A percentile compares a stretch with the other conserved stretches of the same genome.
Evolutionary conservation across 1,139 yeast genomes (phyloP).

Genomic region (Blastobotrys illinoisensis): DNA sequence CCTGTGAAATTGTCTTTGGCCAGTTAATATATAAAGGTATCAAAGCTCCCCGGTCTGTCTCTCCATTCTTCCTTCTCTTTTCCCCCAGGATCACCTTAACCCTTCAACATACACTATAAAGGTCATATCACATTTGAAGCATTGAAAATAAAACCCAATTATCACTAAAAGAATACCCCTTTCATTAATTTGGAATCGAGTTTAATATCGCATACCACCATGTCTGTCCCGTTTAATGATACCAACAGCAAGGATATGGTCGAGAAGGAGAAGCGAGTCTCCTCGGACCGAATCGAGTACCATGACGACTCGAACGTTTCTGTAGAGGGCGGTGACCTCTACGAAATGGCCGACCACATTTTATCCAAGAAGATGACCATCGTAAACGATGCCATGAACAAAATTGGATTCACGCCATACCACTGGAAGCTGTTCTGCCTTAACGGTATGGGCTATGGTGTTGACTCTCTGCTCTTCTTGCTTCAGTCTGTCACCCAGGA

Average conservation of each 20-base stretch:
- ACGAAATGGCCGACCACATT: slow-evolving; percentile 16
- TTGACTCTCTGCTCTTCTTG: slow-evolving; percentile 52
- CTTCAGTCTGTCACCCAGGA: slow-evolving; percentile 41
- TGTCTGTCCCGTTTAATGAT: neutral
- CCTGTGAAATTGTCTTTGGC: neutral
- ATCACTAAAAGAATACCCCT: neutral
- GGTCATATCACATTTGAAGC: neutral
- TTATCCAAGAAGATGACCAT: slow-evolving; percentile 21
- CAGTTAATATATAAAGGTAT: neutral
- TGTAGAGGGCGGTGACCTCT: slow-evolving; percentile 11
- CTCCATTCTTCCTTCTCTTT: neutral
- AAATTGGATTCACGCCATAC: slow-evolving; percentile 28
- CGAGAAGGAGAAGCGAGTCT: slow-evolving; percentile 4
- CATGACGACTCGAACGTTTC: slow-evolving; percentile 7
- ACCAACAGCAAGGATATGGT: neutral
- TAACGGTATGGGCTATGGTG: slow-evolving; percentile 58
- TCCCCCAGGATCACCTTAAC: neutral
- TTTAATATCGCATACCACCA: neutral
- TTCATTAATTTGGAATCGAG: neutral
- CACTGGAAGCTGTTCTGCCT: slow-evolving; percentile 28
- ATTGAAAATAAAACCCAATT: neutral
- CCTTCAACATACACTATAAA: neutral
- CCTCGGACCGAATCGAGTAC: slow-evolving; percentile 6
- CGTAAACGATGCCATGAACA: slow-evolving; percentile 30
- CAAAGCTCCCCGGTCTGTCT: neutral